phyloP scores from a whole-genome alignment of 805 yeast genomes.

The Sugiyamaella chiloensis region DNA sequence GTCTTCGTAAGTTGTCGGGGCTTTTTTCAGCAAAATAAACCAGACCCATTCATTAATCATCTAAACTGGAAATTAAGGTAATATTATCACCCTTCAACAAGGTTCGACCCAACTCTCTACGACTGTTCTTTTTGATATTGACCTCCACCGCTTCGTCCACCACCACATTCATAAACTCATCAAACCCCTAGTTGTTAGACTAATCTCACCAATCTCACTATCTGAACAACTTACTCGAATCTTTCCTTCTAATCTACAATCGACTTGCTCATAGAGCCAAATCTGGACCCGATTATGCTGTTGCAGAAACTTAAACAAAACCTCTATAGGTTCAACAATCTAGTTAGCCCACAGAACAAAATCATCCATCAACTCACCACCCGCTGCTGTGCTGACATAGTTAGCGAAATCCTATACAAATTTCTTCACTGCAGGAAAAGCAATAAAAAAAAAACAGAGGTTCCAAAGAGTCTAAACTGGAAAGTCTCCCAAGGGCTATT shows the following conservation, averaged over 20 bases:
- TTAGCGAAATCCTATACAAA: too few species aligned
- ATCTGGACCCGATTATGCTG: conserved; percentile 74
- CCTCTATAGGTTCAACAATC: conserved; percentile 81
- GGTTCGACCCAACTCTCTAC: conserved; percentile 50
- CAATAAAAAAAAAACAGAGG: too few species aligned
- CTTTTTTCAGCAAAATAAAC: too few species aligned
- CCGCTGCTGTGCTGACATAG: conserved; percentile 39
- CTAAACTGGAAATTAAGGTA: conserved; percentile 56
- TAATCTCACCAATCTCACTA: background rate
- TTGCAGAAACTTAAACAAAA: conserved; percentile 82
- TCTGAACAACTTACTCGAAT: conserved; percentile 43
- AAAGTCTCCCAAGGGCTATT: too few species aligned
- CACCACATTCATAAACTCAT: conserved; percentile 91
- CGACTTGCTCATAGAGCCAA: conserved; percentile 87
- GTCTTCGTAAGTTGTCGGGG: too few species aligned
- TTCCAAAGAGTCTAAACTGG: too few species aligned
- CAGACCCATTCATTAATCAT: too few species aligned
- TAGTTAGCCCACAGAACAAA: background rate
- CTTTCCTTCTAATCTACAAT: conserved; percentile 72
- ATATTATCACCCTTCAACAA: conserved; percentile 92
- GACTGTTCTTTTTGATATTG: conserved; percentile 46
- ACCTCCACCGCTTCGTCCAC: conserved; percentile 64
- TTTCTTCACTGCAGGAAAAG: too few species aligned
- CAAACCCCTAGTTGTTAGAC: conserved; percentile 64
- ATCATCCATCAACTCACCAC: conserved; percentile 34